Evolutionary conservation across 225 moss, liverwort and hornwort species (phyloP), one percentile per base, ranked within the genome.

Genomic region (Polytrichum formosum): DNA sequence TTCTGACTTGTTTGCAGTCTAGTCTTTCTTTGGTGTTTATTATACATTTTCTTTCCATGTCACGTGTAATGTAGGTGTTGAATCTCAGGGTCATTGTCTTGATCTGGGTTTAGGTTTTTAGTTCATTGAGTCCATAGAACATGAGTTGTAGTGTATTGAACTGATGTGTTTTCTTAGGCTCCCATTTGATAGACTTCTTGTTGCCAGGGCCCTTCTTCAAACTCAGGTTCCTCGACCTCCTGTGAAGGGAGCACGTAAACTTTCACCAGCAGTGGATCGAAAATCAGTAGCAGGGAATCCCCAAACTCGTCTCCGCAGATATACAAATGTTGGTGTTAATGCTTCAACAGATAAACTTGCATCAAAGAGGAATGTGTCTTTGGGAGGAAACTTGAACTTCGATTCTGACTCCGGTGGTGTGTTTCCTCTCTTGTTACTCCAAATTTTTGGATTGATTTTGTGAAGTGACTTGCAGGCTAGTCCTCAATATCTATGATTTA

Each of bases 321-420:
- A 84, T 0, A 78, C 70, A 61, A 18, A 56, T 56, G 69, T 67
- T 1, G 74, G 61, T 28, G 16, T 66, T 60, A 64, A 72, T 54
- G 65, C 59, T 5, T 10, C 55, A 66, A 55, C 73, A 28, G 87
- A 84, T 72, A 87, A 79, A 70, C 69, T 72, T 66, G 56, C 71
- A 70, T 26, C 83, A 28, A 87, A 83, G 72, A 76, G 78, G 64
- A 78, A 55, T 5, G 29, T 64, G 6, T 63, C 67, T 25, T 29
- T 74, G 67, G 37, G 64, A 2, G 81, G 76, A 67, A 81, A 74
- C 66, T 31, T 74, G 76, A 78, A 76, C 76, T 76, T 72, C 71
- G 87, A 87, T 80, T 75, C 78, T 77, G 84, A 84, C 33, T 62
- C 78, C 66, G 30, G 77, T 72, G 75, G 86, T 87, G 81, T 82